Evolutionary conservation across 176 grass and related monocot species (phyloP).

Genomic region (Phyllostachys edulis): DNA sequence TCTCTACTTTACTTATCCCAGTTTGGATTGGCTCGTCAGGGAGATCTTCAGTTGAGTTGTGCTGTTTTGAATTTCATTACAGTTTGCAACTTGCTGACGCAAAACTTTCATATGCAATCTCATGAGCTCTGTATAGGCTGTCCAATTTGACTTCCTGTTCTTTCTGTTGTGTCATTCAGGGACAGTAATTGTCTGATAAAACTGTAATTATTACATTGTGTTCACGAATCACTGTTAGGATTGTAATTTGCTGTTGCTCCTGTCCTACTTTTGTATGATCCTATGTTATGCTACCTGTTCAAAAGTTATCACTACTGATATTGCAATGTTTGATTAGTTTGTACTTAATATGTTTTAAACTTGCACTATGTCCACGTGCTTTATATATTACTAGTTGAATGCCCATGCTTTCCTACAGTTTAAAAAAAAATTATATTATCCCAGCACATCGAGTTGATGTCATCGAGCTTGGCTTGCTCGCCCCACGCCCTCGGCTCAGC

Average conservation of each 20-base stretch:
- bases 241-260: neutral
- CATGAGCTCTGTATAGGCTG: slow-evolving; percentile 8
- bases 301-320: neutral
- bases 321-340: no score
- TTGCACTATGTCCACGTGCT: no score
- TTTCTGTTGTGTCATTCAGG: neutral
- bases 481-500: no score
- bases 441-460: no score
- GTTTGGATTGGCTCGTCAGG: slow-evolving; percentile 79
- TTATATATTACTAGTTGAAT: no score
- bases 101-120: neutral
- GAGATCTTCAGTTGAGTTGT: slow-evolving; percentile 61
- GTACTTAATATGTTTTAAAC: no score
- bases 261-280: neutral
- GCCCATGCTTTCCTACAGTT: no score
- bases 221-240: neutral
- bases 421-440: no score
- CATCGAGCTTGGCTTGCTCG: no score
- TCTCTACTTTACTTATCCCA: slow-evolving; percentile 86
- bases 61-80: neutral
- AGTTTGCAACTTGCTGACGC: neutral
- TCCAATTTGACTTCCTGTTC: neutral
- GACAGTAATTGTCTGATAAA: slow-evolving; percentile 6
- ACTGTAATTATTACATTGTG: slow-evolving; percentile 12
- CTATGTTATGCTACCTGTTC: neutral